Evolutionary conservation across 2,329 filamentous ascomycete genomes (phyloP).

Genomic region (Nemania diffusa): DNA sequence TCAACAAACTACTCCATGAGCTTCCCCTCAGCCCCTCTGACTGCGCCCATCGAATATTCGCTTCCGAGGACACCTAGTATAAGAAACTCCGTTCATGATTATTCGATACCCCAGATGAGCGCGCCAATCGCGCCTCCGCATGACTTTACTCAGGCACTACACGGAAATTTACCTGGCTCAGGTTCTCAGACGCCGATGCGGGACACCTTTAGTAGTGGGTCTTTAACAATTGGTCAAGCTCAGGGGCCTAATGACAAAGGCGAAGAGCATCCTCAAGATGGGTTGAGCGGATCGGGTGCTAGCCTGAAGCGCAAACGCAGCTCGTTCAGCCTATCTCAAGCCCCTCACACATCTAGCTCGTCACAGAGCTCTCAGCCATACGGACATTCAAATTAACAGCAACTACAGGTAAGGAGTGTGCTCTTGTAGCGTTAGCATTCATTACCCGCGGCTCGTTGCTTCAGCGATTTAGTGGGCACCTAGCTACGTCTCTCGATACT

Average conservation of each 20-base stretch:
- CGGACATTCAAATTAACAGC: slow-evolving; percentile 43
- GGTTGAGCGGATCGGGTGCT: slow-evolving; percentile 37
- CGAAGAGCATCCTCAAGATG: slow-evolving; percentile 47
- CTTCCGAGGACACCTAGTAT: slow-evolving; percentile 57
- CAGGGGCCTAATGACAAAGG: slow-evolving; percentile 45
- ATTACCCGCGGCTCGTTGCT: neutral
- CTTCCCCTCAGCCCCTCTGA: slow-evolving; percentile 65
- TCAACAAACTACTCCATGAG: slow-evolving; percentile 60
- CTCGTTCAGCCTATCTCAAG: slow-evolving; percentile 47
- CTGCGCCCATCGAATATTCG: slow-evolving; percentile 64
- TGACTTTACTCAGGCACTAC: slow-evolving; percentile 63
- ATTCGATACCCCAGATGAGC: slow-evolving; percentile 65
- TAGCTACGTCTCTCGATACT: slow-evolving; percentile 24
- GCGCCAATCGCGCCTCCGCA: slow-evolving; percentile 64
- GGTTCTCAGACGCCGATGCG: slow-evolving; percentile 57
- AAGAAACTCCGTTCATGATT: slow-evolving; percentile 55
- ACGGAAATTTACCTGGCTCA: slow-evolving; percentile 54
- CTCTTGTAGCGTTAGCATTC: neutral
- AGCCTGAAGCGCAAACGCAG: slow-evolving; percentile 48
- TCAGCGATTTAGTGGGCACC: neutral
- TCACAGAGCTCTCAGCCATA: slow-evolving; percentile 45
- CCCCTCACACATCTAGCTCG: slow-evolving; percentile 40
- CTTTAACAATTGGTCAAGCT: slow-evolving; percentile 42
- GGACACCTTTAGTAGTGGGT: slow-evolving; percentile 55
- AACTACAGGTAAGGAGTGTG: neutral